Percentiles rank a stretch among this genome's conserved stretches.
Evolutionary conservation across 169 alveolate species (phyloP).

Genomic region (Fabrea salina): DNA sequence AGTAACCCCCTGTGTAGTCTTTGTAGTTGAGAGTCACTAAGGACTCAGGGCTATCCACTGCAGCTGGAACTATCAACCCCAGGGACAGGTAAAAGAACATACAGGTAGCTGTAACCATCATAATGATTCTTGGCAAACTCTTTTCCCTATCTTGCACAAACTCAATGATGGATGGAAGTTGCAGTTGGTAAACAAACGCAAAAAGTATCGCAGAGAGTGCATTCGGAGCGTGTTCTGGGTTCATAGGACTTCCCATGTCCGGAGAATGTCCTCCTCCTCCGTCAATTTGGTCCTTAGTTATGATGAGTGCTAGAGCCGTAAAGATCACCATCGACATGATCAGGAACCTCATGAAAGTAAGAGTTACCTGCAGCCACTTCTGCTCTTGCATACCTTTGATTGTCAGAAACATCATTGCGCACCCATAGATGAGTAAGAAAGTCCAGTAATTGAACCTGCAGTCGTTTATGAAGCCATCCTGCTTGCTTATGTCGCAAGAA

Average conservation of each 20-base stretch:
- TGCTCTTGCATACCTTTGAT: not conserved
- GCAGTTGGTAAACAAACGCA: constrained; percentile 15
- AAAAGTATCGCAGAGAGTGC: not conserved
- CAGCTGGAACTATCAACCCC: constrained; percentile 6
- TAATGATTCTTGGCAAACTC: not conserved
- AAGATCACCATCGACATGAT: not conserved
- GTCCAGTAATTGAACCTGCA: constrained; percentile 17
- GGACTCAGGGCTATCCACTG: not conserved
- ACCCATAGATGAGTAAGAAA: not conserved
- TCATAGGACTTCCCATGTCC: not conserved
- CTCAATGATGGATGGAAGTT: constrained; percentile 20
- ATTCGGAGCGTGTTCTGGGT: not conserved
- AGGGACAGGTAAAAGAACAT: not conserved
- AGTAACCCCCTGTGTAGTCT: not conserved
- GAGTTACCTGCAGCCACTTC: not conserved
- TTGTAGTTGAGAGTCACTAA: not conserved
- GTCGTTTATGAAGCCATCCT: not conserved
- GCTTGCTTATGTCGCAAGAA: not conserved
- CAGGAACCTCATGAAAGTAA: not conserved
- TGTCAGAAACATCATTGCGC: not conserved
- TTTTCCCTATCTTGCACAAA: not conserved
- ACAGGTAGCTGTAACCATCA: not conserved
- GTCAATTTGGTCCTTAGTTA: not conserved
- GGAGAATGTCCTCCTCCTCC: not conserved
- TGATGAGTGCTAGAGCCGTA: not conserved